Evolutionary conservation across 805 yeast genomes (phyloP), one percentile per base, ranked within the genome.

Genomic region (Nakazawaea holstii): DNA sequence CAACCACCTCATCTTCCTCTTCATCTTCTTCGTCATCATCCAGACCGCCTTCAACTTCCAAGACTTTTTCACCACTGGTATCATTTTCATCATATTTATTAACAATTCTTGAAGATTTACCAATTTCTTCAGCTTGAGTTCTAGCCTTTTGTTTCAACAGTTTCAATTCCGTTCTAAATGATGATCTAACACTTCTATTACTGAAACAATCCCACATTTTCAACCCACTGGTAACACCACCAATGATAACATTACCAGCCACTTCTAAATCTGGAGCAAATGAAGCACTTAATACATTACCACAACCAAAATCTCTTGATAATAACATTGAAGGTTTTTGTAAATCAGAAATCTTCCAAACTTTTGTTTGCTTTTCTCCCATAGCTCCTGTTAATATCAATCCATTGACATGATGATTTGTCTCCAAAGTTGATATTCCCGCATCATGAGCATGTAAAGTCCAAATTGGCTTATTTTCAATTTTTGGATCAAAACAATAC

Each of bases 401-500:
- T 15, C 92, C 94, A 26, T 83, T 82, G 30, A 89, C 62, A 60
- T 70, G 77, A 26, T 62, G 61, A 67, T 88, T 91, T 33, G 83
- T 75, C 55, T 84, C 84, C 55, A 94, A 74, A 2, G 92, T 74
- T 4, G 97, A 84, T 52, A 94, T 84, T 52, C 96, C 97, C 2
- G 95, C 79, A 67, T 94, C 98, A 64, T 94, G 99, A 2, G 98
- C 98, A 65, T 94, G 96, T 56, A 94, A 73, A 2, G 96, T 88
- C 99, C 99, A 94, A 30, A 92, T 58, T 15, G 97, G 91, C 53
- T 75, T 76, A 49, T 73, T 69, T 35, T 73, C 77, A 43, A 68
- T 69, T 64, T 96, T 80, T 39, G 88, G 84, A 65, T 92, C 99
- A 58, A 85, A 92, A 52, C 92, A 84, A 69, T 88, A 88, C 26